Base-by-base conservation (phyloP, 1,284 basidiomycete genomes). In the Thelephora terrestris region DNA sequence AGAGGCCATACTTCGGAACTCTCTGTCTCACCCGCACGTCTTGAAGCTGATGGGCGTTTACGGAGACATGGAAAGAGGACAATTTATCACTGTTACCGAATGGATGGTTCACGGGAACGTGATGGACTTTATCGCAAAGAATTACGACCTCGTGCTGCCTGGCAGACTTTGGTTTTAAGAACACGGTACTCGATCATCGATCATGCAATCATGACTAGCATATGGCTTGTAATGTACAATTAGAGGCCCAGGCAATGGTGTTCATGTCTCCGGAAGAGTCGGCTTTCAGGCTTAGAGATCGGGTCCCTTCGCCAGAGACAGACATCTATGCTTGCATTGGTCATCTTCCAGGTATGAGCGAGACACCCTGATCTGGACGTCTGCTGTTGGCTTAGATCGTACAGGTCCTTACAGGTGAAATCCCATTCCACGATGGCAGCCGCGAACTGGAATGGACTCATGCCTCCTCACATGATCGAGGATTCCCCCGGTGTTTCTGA, bases 41-140 rank as follows among this genome's bases (percentile, higher is more conserved):
- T n/a, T n/a, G n/a, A n/a, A n/a, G n/a, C n/a, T n/a, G n/a, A n/a
- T n/a, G n/a, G n/a, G n/a, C n/a, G n/a, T n/a, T n/a, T n/a, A 45
- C 21, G 27, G n/a, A n/a, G n/a, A n/a, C n/a, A n/a, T 25, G 10
- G 24, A 46, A n/a, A 17, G 43, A n/a, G 46, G 46, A 14, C 45
- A 44, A 14, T 32, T 52, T 16, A 49, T 43, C 27, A 51, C 50
- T 32, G 42, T 53, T 1, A 47, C 45, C 16, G 39, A 20, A 29
- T 51, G 46, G 52, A 51, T 53, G 49, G 14, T 16, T 16, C 23
- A 48, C 36, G 52, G 49, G 17, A 51, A 43, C 20, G 36, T 51
- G 18, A 38, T 45, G 27, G 35, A 18, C 7, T 52, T 45, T 47
- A 14, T 53, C 5, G 45, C 40, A 23, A 14, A 24, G 7, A 7